Conservation (phyloP, 192 early-diverging fungal genomes). For the Coemansia sp. region DNA sequence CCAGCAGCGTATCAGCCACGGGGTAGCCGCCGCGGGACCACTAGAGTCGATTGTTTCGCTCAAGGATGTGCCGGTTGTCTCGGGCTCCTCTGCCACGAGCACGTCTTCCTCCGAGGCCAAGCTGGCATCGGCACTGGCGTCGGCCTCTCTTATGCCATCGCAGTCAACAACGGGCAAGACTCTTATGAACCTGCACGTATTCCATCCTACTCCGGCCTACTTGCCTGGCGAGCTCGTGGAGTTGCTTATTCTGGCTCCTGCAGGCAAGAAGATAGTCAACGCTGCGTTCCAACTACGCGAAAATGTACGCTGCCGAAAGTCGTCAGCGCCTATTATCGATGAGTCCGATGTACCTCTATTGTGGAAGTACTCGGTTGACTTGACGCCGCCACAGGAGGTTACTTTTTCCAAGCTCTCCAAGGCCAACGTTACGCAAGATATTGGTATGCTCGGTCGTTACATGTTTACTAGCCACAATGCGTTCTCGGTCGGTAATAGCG, state of each 20-base stretch:
- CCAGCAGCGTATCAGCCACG: conserved; percentile 33
- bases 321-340: conserved; percentile 57
- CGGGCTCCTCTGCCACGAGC: neutral
- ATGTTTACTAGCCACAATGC: conserved; percentile 34
- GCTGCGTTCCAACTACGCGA: conserved; percentile 50
- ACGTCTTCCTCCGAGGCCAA: conserved; percentile 3
- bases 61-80: conserved; percentile 22
- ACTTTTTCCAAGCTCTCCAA: conserved; percentile 50
- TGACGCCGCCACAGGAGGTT: conserved; percentile 34
- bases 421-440: conserved; percentile 42
- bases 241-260: conserved; percentile 46
- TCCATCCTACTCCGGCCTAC: conserved; percentile 45
- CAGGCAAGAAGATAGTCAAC: conserved; percentile 41
- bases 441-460: conserved; percentile 51
- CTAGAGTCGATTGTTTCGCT: conserved; percentile 43
- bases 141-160: conserved; percentile 28
- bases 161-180: conserved; percentile 30
- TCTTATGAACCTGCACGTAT: conserved; percentile 47
- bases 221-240: conserved; percentile 53
- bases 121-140: conserved; percentile 8
- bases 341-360: conserved; percentile 55
- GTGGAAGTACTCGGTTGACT: conserved; percentile 53
- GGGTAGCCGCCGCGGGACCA: conserved; percentile 23
- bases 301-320: conserved; percentile 55
- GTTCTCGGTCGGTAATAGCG: neutral